These are phyloP conservation scores for Actinidia arguta DNA, from an alignment of 179 eudicot species.

Conservation along the genomic window DNA sequence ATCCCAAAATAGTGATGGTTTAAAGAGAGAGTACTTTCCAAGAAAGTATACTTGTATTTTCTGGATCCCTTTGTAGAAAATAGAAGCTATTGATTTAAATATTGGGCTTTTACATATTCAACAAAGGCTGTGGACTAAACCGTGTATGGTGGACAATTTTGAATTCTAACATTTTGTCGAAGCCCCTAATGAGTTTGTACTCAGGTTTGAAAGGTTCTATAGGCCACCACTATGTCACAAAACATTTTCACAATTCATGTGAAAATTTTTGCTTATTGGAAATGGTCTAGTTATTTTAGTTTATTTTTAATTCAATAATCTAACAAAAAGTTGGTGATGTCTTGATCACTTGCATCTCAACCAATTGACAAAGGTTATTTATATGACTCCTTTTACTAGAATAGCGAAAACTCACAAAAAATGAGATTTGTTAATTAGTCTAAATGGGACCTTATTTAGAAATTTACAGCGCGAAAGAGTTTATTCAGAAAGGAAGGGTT, in stretches of 20 bases:
- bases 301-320: background rate
- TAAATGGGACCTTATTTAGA: too few relatives aligned
- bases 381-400: background rate
- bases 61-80: background rate
- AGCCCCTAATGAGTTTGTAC: too few relatives aligned
- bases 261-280: background rate
- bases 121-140: background rate
- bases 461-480: background rate
- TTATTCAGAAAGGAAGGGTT: background rate
- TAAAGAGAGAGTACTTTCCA: background rate
- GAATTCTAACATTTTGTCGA: background rate
- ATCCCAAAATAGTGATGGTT: background rate
- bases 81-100: background rate
- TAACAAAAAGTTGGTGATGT: too few relatives aligned
- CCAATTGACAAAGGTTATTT: background rate
- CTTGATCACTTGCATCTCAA: too few relatives aligned
- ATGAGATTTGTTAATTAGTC: too few relatives aligned
- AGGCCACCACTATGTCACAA: background rate
- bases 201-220: too few relatives aligned
- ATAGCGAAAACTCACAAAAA: too few relatives aligned
- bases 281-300: background rate
- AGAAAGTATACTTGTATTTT: background rate
- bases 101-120: background rate
- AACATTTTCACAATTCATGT: constrained; percentile 1
- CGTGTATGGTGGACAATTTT: background rate